These are phyloP conservation scores for Leucocoprinus leucothites DNA, from an alignment of 768 basidiomycete species.

Conservation along the genomic window DNA sequence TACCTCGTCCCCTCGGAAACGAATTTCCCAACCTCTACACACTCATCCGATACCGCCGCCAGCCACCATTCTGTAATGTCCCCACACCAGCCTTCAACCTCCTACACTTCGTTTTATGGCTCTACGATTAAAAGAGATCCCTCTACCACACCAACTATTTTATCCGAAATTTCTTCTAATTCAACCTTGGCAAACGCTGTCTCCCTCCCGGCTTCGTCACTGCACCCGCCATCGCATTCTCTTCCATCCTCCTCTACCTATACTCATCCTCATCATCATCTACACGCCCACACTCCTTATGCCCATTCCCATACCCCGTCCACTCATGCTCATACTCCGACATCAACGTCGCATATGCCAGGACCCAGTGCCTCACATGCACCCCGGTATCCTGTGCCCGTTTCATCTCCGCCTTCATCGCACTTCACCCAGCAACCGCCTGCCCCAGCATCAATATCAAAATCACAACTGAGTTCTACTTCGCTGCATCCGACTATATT, in stretches of 20 bases:
- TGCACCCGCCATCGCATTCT: background rate
- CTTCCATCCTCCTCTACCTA: background rate
- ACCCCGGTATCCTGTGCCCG: no score
- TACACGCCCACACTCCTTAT: background rate
- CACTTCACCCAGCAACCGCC: no score
- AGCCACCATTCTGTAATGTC: background rate
- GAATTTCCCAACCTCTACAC: background rate
- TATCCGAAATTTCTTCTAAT: conserved; percentile 11
- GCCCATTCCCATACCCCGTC: background rate
- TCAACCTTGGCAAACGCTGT: background rate
- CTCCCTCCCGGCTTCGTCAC: background rate
- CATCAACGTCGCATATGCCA: no score
- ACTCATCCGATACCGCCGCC: conserved; percentile 2
- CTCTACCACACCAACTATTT: conserved; percentile 7
- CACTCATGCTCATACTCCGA: background rate
- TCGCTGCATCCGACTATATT: conserved; percentile 49
- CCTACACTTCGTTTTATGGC: background rate
- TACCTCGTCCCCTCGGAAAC: conserved; percentile 18
- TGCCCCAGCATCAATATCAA: no score
- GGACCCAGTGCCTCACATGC: no score
- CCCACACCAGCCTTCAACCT: no score
- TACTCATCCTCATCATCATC: background rate
- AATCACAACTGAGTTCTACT: no score
- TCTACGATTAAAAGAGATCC: conserved; percentile 4
- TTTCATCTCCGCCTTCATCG: no score